phyloP scores from a whole-genome alignment of 345 rosid species.

The Hevea brasiliensis region DNA sequence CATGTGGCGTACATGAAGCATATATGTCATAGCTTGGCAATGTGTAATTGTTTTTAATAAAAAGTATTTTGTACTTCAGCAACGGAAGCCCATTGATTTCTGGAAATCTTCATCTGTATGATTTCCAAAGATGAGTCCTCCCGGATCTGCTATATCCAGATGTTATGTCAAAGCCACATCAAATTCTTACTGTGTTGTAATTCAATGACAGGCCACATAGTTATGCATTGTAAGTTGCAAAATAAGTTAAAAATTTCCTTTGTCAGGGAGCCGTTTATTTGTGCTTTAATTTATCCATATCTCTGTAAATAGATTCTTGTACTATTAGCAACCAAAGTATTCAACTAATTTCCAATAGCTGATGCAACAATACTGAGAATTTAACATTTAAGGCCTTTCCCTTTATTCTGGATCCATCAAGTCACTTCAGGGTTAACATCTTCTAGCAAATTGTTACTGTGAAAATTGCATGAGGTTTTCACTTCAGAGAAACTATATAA shows the following conservation, averaged over 20 bases:
- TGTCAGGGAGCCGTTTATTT: neutral
- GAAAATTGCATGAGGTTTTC: too few species aligned
- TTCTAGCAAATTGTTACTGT: too few species aligned
- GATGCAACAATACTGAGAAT: neutral
- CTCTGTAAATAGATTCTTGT: neutral
- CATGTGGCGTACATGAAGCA: neutral
- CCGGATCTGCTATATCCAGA: neutral
- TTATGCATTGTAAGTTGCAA: neutral
- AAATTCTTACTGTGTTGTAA: neutral
- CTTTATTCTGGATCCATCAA: neutral
- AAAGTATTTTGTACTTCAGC: constrained; percentile 37
- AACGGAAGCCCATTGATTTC: constrained; percentile 55
- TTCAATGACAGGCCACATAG: neutral
- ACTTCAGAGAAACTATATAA: too few species aligned
- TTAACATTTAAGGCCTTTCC: neutral
- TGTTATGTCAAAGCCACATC: neutral
- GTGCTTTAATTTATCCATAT: neutral
- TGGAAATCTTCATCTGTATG: constrained; percentile 49
- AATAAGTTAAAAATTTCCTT: neutral
- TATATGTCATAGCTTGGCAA: neutral
- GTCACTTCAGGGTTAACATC: too few species aligned
- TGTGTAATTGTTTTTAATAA: neutral
- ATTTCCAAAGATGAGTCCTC: neutral
- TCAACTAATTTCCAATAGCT: neutral
- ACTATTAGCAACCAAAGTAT: neutral